Percentiles rank a stretch among this genome's conserved stretches.
These are phyloP conservation scores for Pseudocercospora pini-densiflorae DNA, from an alignment of 2,329 filamentous ascomycete genomes.

Conservation along the genomic window DNA sequence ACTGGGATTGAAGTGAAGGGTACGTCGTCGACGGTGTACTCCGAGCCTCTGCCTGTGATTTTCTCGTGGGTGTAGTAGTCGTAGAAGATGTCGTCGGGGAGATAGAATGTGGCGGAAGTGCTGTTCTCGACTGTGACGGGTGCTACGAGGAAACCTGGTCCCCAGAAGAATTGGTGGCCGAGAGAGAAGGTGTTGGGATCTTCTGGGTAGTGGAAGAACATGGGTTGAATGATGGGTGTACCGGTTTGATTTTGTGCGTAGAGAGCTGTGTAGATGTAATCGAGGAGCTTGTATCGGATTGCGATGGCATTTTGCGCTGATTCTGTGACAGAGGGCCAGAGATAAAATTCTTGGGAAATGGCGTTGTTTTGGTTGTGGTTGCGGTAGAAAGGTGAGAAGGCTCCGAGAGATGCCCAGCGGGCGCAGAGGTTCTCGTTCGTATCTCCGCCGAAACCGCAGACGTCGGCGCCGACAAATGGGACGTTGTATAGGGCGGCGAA, in stretches of 20 bases:
- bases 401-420: constrained; percentile 75
- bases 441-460: constrained; percentile 74
- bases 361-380: constrained; percentile 66
- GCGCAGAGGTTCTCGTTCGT: constrained; percentile 72
- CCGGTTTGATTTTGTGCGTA: constrained; percentile 64
- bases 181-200: constrained; percentile 59
- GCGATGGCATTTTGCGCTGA: constrained; percentile 71
- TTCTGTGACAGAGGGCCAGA: constrained; percentile 65
- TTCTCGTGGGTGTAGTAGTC: constrained; percentile 60
- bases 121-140: constrained; percentile 59
- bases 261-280: constrained; percentile 78
- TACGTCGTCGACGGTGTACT: constrained; percentile 51
- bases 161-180: constrained; percentile 64
- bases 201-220: constrained; percentile 72
- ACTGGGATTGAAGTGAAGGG: constrained; percentile 64
- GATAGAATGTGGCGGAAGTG: constrained; percentile 59
- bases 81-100: constrained; percentile 64
- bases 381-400: constrained; percentile 76
- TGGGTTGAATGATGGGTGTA: constrained; percentile 67
- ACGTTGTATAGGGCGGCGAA: constrained; percentile 55
- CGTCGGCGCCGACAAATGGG: constrained; percentile 61
- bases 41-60: constrained; percentile 52
- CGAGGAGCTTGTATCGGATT: constrained; percentile 75
- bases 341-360: constrained; percentile 73
- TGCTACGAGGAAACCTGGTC: constrained; percentile 60